Base-by-base conservation (phyloP, 768 basidiomycete genomes). In the Hortiboletus campestris region DNA sequence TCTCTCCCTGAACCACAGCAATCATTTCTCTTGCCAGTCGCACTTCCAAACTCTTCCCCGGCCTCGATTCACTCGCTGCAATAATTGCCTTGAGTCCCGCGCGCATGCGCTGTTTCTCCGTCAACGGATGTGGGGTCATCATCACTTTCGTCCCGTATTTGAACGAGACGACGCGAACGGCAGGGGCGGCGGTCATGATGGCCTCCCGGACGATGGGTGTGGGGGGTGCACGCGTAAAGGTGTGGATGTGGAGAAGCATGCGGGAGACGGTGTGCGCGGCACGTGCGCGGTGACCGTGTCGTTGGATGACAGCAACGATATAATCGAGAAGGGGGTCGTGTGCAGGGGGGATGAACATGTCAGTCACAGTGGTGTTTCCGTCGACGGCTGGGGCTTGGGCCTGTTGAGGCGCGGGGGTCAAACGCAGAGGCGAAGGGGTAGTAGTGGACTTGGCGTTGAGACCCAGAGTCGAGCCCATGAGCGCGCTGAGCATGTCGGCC, bases 21-120 rank as follows among this genome's bases (percentile, higher is more conserved):
- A 97, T 77, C 32, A 94, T 74, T 74, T 96, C 92, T 66, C 83
- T 77, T 31, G 93, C 93, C 57, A 96, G 69, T 56, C 93, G 75
- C 64, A 88, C 84, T 59, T 85, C 84, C 8, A 88, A 58, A 0
- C 75, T 80, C 62, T 79, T 78, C 22, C 86, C 88, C 0, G 78
- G 68, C 40, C 79, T 78, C 52, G 72, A 74, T 55, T 86, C 78
- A 57, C 82, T 81, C 13, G 83, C 84, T 6, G 84, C 74, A 43
- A 92, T 60, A 16, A 97, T 85, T 81, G 88, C 91, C 57, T 77
- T 67, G 36, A 96, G 76, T 4, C 85, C 94, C 46, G 75, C 80
- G 34, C 83, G 79, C 43, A 84, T 81, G 35, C 93, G 79, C 74
- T 94, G 92, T 66, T 88, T 84, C 74, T 94, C 92, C 49, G 78